Evolutionary conservation across 768 basidiomycete genomes (phyloP).

Genomic region (Amanita inopinata): DNA sequence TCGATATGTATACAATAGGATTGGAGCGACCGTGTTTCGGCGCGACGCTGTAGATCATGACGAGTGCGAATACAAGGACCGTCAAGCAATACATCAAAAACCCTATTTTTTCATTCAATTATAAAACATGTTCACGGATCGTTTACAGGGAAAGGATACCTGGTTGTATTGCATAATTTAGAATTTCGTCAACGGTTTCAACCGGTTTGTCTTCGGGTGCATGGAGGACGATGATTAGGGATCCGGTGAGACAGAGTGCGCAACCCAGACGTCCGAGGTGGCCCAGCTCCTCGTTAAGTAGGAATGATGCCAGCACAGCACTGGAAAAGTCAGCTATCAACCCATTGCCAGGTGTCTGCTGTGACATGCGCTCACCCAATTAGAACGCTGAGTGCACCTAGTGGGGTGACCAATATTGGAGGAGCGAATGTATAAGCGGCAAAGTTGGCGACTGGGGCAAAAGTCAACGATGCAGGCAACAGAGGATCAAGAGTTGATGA

Average conservation of each 20-base stretch:
- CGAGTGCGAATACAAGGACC: constrained; percentile 67
- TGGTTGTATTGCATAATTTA: constrained; percentile 88
- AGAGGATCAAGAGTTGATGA: not conserved
- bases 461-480: not conserved
- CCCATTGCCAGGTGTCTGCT: not conserved
- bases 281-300: constrained; percentile 89
- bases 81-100: constrained; percentile 88
- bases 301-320: constrained; percentile 87
- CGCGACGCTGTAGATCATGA: constrained; percentile 81
- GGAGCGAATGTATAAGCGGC: constrained; percentile 97
- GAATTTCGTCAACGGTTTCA: constrained; percentile 86
- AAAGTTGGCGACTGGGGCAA: constrained; percentile 66
- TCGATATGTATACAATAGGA: constrained; percentile 89
- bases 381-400: constrained; percentile 94
- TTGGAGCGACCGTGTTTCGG: constrained; percentile 83
- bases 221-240: constrained; percentile 90
- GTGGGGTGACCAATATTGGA: constrained; percentile 93
- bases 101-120: constrained; percentile 39
- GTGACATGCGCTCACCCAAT: constrained; percentile 55
- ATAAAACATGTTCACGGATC: not conserved
- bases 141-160: constrained; percentile 31
- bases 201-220: constrained; percentile 95
- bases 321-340: constrained; percentile 29
- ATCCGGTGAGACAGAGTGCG: constrained; percentile 74
- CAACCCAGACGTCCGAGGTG: constrained; percentile 87